Evolutionary conservation across 2,329 filamentous ascomycete species (phyloP).

Genomic region (Ceratocystis huliohia): DNA sequence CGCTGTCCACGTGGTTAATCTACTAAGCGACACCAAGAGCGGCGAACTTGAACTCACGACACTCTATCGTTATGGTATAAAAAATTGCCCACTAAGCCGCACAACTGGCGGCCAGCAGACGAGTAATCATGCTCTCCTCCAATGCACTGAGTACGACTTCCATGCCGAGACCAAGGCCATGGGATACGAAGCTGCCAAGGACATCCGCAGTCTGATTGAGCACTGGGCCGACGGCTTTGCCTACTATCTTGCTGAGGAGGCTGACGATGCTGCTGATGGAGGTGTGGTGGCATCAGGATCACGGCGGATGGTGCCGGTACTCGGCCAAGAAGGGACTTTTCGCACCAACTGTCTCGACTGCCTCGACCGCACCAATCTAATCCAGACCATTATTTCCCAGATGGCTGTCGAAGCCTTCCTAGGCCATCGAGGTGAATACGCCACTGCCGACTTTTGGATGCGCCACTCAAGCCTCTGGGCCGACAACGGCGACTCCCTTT

Average conservation of each 20-base stretch:
- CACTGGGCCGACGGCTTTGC: slow-evolving; percentile 74
- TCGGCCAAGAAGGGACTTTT: slow-evolving; percentile 93
- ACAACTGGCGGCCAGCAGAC: slow-evolving; percentile 26
- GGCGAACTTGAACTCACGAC: slow-evolving; percentile 74
- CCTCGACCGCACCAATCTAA: slow-evolving; percentile 85
- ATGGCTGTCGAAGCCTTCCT: slow-evolving; percentile 85
- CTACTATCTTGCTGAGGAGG: slow-evolving; percentile 75
- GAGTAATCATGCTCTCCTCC: slow-evolving; percentile 60
- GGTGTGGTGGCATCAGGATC: slow-evolving; percentile 28
- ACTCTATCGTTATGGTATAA: slow-evolving; percentile 66
- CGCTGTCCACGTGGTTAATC: slow-evolving; percentile 80
- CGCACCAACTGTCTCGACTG: slow-evolving; percentile 94
- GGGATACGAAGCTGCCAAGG: slow-evolving; percentile 81
- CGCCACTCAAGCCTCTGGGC: slow-evolving; percentile 90
- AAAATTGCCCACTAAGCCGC: slow-evolving; percentile 57
- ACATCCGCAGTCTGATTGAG: slow-evolving; percentile 67
- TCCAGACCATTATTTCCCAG: slow-evolving; percentile 89
- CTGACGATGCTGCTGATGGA: slow-evolving; percentile 39
- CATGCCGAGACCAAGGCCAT: slow-evolving; percentile 81
- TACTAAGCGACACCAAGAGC: slow-evolving; percentile 79
- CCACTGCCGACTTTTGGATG: slow-evolving; percentile 75
- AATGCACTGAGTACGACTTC: slow-evolving; percentile 85
- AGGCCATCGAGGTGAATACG: slow-evolving; percentile 53
- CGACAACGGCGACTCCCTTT: slow-evolving; percentile 88
- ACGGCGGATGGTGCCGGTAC: slow-evolving; percentile 49